Conservation (phyloP, 164 flowering plant species). For the Annona cherimola region DNA sequence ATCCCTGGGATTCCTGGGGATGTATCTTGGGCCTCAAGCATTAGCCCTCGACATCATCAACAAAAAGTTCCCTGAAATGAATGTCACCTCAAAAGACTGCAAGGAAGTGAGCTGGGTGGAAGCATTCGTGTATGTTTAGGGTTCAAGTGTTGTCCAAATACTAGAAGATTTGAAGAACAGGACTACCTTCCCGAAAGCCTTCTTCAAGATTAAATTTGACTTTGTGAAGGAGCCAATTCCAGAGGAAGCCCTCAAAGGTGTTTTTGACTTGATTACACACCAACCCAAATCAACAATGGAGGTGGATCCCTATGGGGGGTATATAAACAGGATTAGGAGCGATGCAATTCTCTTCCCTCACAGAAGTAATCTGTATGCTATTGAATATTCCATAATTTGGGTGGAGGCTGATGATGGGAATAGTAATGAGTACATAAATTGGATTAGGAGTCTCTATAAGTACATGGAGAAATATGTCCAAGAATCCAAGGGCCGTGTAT, state of each 20-base stretch:
- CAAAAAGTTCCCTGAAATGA: conserved; percentile 5
- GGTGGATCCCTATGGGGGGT: conserved; percentile 26
- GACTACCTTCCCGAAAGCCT: background rate
- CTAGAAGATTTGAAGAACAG: background rate
- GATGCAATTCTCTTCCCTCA: conserved; percentile 23
- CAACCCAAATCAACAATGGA: background rate
- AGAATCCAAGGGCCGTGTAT: background rate
- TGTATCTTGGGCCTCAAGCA: conserved; percentile 1
- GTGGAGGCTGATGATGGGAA: background rate
- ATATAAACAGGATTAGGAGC: conserved; percentile 3
- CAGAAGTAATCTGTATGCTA: conserved; percentile 7
- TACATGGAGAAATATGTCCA: conserved; percentile 8
- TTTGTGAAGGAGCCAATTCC: conserved; percentile 11
- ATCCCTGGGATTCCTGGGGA: background rate
- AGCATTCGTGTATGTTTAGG: background rate
- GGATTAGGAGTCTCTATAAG: background rate
- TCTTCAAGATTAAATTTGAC: conserved; percentile 4
- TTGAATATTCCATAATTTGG: conserved; percentile 4
- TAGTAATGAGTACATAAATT: background rate
- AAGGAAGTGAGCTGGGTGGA: conserved; percentile 13
- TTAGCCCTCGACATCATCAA: background rate
- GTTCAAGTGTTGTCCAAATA: background rate
- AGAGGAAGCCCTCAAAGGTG: background rate
- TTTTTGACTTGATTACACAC: background rate
- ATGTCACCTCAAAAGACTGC: background rate